phyloP scores from a whole-genome alignment of 2,329 filamentous ascomycete species.

The Paraconiothyrium brasiliense region DNA sequence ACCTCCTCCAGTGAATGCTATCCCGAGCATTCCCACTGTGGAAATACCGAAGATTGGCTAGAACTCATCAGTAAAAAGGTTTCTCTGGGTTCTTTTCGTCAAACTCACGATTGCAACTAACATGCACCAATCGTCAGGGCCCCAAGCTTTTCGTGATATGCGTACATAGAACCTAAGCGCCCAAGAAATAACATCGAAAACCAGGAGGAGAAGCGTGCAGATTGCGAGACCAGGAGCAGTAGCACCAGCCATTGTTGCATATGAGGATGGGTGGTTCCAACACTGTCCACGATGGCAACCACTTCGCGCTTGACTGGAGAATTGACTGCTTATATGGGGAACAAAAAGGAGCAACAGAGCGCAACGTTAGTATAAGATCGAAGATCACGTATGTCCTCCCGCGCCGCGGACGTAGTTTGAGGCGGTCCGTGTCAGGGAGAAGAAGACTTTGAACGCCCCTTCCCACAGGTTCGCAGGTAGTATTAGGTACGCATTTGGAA shows the following conservation, averaged over 20 bases:
- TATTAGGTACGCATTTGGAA: not conserved
- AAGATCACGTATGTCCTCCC: not conserved
- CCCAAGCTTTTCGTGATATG: slow-evolving; percentile 32
- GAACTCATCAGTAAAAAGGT: not conserved
- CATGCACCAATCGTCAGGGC: slow-evolving; percentile 44
- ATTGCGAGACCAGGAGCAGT: slow-evolving; percentile 23
- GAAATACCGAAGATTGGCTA: slow-evolving; percentile 24
- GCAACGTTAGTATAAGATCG: not conserved
- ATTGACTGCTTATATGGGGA: not conserved
- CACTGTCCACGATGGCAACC: not conserved
- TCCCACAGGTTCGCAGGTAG: not conserved
- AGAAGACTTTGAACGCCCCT: not conserved
- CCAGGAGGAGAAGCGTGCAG: slow-evolving; percentile 20
- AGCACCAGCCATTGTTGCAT: slow-evolving; percentile 15
- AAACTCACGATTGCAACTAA: slow-evolving; percentile 24
- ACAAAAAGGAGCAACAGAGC: not conserved
- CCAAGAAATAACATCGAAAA: slow-evolving; percentile 25
- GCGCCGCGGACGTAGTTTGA: not conserved
- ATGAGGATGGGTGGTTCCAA: not conserved
- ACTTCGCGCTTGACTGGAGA: not conserved
- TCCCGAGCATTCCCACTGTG: slow-evolving; percentile 23
- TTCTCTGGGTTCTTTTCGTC: not conserved
- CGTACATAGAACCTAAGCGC: slow-evolving; percentile 27
- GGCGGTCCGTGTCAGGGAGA: slow-evolving; percentile 1
- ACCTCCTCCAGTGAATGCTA: slow-evolving; percentile 26